Conservation (phyloP, 2,329 filamentous ascomycete species). For the Cordyceps tenuipes region DNA sequence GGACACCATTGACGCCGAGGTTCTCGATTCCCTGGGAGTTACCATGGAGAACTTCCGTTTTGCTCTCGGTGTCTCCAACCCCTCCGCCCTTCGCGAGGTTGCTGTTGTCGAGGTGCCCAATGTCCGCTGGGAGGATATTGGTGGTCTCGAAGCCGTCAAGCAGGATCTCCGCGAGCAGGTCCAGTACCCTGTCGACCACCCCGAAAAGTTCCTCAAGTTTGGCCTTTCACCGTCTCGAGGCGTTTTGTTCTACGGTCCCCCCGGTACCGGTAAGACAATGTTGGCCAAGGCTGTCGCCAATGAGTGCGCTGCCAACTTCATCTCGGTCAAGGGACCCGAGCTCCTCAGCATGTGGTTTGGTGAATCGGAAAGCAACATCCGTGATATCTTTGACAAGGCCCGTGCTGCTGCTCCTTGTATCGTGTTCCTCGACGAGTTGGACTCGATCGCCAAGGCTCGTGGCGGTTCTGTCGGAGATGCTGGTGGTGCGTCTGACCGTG, state of each 20-base stretch:
- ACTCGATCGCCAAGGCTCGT: slow-evolving; percentile 98
- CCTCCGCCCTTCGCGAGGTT: slow-evolving; percentile 95
- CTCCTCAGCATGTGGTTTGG: slow-evolving; percentile 99
- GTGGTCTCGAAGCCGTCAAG: slow-evolving; percentile 97
- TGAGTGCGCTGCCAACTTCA: slow-evolving; percentile 99
- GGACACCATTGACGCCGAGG: slow-evolving; percentile 97
- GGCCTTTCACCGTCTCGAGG: slow-evolving; percentile 94
- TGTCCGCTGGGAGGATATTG: slow-evolving; percentile 98
- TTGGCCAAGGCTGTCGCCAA: slow-evolving; percentile 99
- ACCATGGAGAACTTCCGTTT: slow-evolving; percentile 99
- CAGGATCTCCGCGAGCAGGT: slow-evolving; percentile 98
- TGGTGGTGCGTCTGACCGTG: slow-evolving; percentile 96
- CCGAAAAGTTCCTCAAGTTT: slow-evolving; percentile 99
- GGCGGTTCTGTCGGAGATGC: slow-evolving; percentile 94
- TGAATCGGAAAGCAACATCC: slow-evolving; percentile 99
- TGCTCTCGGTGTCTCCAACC: slow-evolving; percentile 95
- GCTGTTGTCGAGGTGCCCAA: slow-evolving; percentile 99
- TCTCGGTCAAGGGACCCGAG: slow-evolving; percentile 97
- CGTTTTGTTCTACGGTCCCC: slow-evolving; percentile 97
- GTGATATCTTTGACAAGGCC: slow-evolving; percentile 99
- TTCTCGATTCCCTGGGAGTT: slow-evolving; percentile 93
- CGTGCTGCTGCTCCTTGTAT: slow-evolving; percentile 96
- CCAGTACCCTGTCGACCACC: slow-evolving; percentile 98
- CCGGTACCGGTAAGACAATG: slow-evolving; percentile 99
- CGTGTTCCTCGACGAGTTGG: slow-evolving; percentile 96